Conservation (phyloP, 352 stramenopile genomes). For the Aphanomyces cochlioides region DNA sequence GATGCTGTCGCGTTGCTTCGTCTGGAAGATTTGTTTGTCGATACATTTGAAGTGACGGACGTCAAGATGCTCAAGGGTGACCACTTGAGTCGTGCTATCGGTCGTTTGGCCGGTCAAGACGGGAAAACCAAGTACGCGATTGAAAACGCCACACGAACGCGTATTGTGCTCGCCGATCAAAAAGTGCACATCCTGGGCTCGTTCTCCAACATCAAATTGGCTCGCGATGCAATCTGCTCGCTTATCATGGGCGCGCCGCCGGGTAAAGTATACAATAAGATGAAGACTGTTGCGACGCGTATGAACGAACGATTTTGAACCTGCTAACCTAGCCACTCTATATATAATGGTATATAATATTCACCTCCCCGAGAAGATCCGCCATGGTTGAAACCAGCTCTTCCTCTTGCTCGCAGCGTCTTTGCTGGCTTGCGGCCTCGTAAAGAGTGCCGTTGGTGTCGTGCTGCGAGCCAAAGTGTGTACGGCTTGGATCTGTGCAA, state of each 20-base stretch:
- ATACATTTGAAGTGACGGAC: constrained; percentile 98
- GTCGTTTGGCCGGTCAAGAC: constrained; percentile 97
- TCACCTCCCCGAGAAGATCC: not conserved
- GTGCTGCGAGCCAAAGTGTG: too few species aligned
- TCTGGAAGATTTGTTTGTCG: constrained; percentile 98
- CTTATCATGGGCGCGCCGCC: constrained; percentile 96
- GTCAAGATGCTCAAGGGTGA: constrained; percentile 97
- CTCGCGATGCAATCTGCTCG: constrained; percentile 87
- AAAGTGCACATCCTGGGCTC: constrained; percentile 98
- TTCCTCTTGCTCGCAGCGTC: too few species aligned
- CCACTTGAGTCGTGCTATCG: constrained; percentile 98
- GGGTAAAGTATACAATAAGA: constrained; percentile 99
- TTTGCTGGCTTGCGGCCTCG: too few species aligned
- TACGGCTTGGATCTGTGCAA: too few species aligned
- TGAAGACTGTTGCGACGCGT: constrained; percentile 97
- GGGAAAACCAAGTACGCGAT: constrained; percentile 99
- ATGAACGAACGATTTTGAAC: constrained; percentile 96
- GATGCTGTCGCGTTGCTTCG: constrained; percentile 96
- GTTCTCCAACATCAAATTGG: constrained; percentile 98
- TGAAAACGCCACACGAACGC: constrained; percentile 98
- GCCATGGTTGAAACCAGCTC: too few species aligned
- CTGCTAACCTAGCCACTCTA: constrained; percentile 5
- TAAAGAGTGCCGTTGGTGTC: too few species aligned
- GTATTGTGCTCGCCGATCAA: constrained; percentile 98
- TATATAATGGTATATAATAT: constrained; percentile 27